Percentiles rank a stretch among this genome's conserved stretches.
Evolutionary conservation across 2,329 filamentous ascomycete species (phyloP).

Genomic region (Fusarium pseudograminearum): DNA sequence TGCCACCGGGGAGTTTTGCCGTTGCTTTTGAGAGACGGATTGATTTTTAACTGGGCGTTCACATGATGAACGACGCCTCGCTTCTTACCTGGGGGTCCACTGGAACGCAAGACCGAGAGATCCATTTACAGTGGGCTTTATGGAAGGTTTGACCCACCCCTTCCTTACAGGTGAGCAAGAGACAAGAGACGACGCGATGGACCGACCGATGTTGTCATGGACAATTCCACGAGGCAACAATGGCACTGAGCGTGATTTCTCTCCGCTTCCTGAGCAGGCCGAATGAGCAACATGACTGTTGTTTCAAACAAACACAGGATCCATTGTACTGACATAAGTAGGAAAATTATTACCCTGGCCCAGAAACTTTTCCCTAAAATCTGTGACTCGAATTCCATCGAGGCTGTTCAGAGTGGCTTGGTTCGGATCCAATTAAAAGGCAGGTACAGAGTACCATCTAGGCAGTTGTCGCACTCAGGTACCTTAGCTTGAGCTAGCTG

Average conservation of each 20-base stretch:
- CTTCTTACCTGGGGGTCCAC: constrained; percentile 10
- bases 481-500: constrained; percentile 34
- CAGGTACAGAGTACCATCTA: constrained; percentile 25
- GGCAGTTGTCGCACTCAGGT: constrained; percentile 38
- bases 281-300: constrained; percentile 21
- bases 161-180: constrained; percentile 26
- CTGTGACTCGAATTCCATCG: constrained; percentile 29
- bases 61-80: constrained; percentile 5
- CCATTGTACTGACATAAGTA: neutral
- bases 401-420: constrained; percentile 40
- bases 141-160: constrained; percentile 19
- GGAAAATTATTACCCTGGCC: neutral
- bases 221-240: constrained; percentile 31
- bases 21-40: constrained; percentile 1
- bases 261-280: constrained; percentile 28
- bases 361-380: neutral
- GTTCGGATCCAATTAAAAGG: constrained; percentile 19
- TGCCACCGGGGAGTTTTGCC: constrained; percentile 8
- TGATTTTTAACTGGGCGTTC: constrained; percentile 3
- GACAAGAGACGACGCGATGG: constrained; percentile 13
- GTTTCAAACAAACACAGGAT: too few species aligned
- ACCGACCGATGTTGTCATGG: constrained; percentile 37
- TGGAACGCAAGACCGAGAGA: constrained; percentile 29
- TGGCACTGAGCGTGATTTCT: constrained; percentile 29
- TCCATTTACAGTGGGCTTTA: constrained; percentile 25